Conservation (phyloP, 345 rosid species). For the Cochlearia excelsa region DNA sequence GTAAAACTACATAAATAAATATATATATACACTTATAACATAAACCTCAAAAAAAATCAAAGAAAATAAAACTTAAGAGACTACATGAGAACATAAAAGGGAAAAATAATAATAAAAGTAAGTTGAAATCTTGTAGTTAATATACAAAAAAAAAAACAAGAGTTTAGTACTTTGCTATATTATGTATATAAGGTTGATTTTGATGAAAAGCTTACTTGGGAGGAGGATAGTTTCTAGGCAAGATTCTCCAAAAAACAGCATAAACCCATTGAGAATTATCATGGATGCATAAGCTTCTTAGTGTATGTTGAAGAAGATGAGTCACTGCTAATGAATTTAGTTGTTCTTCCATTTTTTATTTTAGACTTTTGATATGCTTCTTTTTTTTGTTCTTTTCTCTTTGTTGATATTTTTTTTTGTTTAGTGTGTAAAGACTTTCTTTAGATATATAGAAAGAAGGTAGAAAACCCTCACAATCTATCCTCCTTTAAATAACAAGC, state of each 20-base stretch:
- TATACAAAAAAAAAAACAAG: background rate
- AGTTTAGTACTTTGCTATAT: background rate
- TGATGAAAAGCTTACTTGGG: constrained; percentile 68
- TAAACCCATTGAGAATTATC: constrained; percentile 95
- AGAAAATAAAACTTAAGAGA: constrained; percentile 4
- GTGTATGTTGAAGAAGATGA: constrained; percentile 97
- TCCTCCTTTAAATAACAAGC: constrained; percentile 56
- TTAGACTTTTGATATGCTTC: constrained; percentile 7
- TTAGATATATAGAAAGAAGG: constrained; percentile 41
- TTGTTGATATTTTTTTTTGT: background rate
- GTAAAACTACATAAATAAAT: background rate
- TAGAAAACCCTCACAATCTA: constrained; percentile 45
- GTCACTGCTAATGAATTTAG: constrained; percentile 77
- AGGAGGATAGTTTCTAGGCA: constrained; percentile 96
- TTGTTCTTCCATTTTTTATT: constrained; percentile 76
- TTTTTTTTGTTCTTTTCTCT: constrained; percentile 19
- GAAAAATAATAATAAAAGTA: background rate
- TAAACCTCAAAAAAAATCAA: background rate
- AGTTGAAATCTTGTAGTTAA: background rate
- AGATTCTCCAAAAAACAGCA: constrained; percentile 99
- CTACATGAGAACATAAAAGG: background rate
- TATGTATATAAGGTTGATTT: background rate
- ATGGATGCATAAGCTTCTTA: constrained; percentile 85
- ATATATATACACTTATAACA: background rate
- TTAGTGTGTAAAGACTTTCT: constrained; percentile 29